phyloP scores from a whole-genome alignment of 1,284 basidiomycete species.

The Moesziomyces antarcticus region DNA sequence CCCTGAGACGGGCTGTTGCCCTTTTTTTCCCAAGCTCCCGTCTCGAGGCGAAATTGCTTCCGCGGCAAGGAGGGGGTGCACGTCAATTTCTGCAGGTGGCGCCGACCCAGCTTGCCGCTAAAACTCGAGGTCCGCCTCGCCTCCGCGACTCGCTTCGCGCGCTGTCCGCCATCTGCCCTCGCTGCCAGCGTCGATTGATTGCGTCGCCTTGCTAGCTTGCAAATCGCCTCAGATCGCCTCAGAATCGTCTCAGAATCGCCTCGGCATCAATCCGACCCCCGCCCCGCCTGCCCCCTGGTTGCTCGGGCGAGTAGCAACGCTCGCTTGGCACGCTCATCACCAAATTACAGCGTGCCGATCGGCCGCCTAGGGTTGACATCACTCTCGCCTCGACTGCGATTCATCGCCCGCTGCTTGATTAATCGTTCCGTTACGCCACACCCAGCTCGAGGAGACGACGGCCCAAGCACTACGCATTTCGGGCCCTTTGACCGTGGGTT shows the following conservation, averaged over 20 bases:
- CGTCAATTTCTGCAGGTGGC: slow-evolving; percentile 12
- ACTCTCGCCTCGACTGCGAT: neutral
- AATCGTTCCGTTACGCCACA: too few species aligned
- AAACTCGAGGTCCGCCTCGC: slow-evolving; percentile 22
- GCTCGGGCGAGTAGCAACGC: neutral
- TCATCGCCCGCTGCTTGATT: too few species aligned
- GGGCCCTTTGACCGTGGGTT: too few species aligned
- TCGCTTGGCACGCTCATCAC: neutral
- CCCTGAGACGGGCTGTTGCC: neutral
- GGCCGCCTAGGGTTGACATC: neutral
- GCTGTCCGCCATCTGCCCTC: neutral
- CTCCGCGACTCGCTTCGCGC: neutral
- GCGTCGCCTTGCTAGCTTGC: neutral
- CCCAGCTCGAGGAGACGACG: too few species aligned
- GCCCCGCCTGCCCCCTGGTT: too few species aligned
- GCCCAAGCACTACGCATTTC: too few species aligned
- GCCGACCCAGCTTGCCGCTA: slow-evolving; percentile 9
- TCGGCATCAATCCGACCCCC: too few species aligned
- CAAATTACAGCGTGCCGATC: neutral
- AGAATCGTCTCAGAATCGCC: too few species aligned
- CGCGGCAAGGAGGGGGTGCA: neutral
- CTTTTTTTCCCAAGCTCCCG: neutral
- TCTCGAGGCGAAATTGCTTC: slow-evolving; percentile 1
- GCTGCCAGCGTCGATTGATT: neutral
- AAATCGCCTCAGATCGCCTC: too few species aligned